phyloP scores from a whole-genome alignment of 1,284 basidiomycete species.

The Spongispora temasekensis region DNA sequence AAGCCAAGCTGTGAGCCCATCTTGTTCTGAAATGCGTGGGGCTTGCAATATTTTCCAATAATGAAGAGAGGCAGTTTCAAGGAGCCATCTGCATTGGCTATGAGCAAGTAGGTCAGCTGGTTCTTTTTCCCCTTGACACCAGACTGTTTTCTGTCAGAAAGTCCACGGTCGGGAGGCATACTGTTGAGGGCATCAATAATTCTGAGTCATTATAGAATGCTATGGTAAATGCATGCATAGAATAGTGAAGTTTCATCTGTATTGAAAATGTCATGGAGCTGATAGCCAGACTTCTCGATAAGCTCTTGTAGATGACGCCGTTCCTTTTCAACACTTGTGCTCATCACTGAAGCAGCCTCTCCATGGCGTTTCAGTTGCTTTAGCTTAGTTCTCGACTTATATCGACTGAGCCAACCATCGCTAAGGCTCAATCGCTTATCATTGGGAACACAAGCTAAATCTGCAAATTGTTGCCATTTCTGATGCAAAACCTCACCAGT shows the following conservation, averaged over 20 bases:
- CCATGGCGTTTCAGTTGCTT: slow-evolving; percentile 3
- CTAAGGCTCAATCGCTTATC: slow-evolving; percentile 1
- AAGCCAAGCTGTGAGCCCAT: not conserved
- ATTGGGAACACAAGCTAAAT: not conserved
- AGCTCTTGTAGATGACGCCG: not conserved
- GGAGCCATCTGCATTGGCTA: not conserved
- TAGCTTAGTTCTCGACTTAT: not conserved
- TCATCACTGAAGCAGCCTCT: slow-evolving; percentile 5
- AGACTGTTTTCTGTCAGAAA: not conserved
- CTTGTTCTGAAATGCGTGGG: not conserved
- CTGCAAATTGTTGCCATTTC: not conserved
- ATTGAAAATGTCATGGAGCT: not conserved
- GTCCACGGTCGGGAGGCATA: not conserved
- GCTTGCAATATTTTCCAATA: not conserved
- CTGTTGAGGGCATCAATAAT: not conserved
- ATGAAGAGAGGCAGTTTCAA: not conserved
- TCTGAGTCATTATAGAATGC: not conserved
- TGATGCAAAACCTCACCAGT: not conserved
- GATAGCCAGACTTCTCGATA: not conserved
- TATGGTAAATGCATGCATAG: not conserved
- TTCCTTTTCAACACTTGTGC: slow-evolving; percentile 2
- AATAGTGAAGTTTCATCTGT: not conserved
- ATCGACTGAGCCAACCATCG: slow-evolving; percentile 1
- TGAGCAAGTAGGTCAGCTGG: not conserved
- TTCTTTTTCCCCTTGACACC: not conserved